Evolutionary conservation across 768 basidiomycete genomes (phyloP).

Genomic region (Lentinula sp.): DNA sequence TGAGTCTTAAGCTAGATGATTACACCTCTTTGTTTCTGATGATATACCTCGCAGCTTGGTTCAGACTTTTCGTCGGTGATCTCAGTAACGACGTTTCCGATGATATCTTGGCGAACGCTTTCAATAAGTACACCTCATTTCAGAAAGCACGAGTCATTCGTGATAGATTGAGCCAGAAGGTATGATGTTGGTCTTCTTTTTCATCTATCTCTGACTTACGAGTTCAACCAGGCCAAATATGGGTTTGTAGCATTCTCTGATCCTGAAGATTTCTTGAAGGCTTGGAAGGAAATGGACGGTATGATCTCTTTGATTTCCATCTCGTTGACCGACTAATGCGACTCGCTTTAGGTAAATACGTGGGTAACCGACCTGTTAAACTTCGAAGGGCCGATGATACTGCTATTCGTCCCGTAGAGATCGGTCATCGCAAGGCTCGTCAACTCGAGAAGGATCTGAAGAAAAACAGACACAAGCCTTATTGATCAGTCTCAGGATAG

Average conservation of each 20-base stretch:
- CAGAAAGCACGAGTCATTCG: slow-evolving; percentile 93
- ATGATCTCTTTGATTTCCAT: slow-evolving; percentile 18
- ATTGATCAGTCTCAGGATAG: slow-evolving; percentile 33
- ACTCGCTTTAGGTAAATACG: slow-evolving; percentile 73
- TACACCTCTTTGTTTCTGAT: slow-evolving; percentile 3
- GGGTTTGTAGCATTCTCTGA: slow-evolving; percentile 98
- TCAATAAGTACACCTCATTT: slow-evolving; percentile 90
- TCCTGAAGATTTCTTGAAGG: slow-evolving; percentile 95
- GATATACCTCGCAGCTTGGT: slow-evolving; percentile 65
- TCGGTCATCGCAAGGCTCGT: slow-evolving; percentile 89
- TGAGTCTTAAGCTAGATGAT: slow-evolving; percentile 31
- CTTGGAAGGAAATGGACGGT: slow-evolving; percentile 99
- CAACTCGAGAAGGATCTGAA: slow-evolving; percentile 86
- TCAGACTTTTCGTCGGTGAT: slow-evolving; percentile 95
- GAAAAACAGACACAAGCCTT: slow-evolving; percentile 83
- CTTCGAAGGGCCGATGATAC: slow-evolving; percentile 90
- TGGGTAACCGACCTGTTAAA: slow-evolving; percentile 95
- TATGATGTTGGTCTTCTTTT: slow-evolving; percentile 19
- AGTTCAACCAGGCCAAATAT: slow-evolving; percentile 70
- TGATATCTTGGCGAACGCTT: slow-evolving; percentile 88
- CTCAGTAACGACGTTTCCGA: slow-evolving; percentile 98
- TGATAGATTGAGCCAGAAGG: slow-evolving; percentile 92
- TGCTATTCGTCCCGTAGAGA: slow-evolving; percentile 85
- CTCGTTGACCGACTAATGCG: background rate
- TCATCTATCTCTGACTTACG: slow-evolving; percentile 4